phyloP scores from a whole-genome alignment of 345 rosid species.

The Noccaea bulbosa region DNA sequence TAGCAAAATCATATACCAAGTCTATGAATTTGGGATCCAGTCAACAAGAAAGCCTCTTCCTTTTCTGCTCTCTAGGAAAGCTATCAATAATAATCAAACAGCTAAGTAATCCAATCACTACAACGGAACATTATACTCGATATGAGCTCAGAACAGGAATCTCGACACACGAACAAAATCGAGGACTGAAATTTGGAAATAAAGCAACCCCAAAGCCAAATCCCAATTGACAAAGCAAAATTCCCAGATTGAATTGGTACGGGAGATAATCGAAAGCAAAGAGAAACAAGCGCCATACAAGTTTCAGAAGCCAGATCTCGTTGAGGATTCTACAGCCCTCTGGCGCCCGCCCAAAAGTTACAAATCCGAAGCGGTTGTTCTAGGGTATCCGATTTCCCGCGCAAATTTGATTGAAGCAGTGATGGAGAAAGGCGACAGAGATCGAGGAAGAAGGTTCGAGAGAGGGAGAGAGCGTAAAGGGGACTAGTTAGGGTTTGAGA shows the following conservation, averaged over 20 bases:
- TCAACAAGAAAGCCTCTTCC: conserved; percentile 34
- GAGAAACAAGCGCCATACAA: conserved; percentile 24
- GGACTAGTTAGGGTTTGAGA: conserved; percentile 41
- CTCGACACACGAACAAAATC: conserved; percentile 2
- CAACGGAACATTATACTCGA: neutral
- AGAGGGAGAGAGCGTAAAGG: conserved; percentile 22
- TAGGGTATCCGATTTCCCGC: conserved; percentile 40
- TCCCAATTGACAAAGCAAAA: neutral
- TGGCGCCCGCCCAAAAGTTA: neutral
- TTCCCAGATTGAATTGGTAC: neutral
- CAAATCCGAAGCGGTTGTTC: neutral
- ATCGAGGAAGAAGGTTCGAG: conserved; percentile 42
- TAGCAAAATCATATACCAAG: neutral
- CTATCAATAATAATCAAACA: neutral
- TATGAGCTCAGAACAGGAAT: conserved; percentile 7
- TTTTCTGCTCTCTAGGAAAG: conserved; percentile 4
- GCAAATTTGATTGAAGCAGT: conserved; percentile 28
- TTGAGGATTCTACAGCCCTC: conserved; percentile 10
- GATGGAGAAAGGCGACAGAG: conserved; percentile 32
- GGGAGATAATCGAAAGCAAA: conserved; percentile 11
- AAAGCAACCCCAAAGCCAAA: neutral
- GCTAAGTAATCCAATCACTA: neutral
- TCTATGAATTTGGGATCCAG: conserved; percentile 31
- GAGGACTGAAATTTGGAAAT: neutral
- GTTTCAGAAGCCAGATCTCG: conserved; percentile 36